Conservation (phyloP, 345 rosid species). For the Acer yangbiense region DNA sequence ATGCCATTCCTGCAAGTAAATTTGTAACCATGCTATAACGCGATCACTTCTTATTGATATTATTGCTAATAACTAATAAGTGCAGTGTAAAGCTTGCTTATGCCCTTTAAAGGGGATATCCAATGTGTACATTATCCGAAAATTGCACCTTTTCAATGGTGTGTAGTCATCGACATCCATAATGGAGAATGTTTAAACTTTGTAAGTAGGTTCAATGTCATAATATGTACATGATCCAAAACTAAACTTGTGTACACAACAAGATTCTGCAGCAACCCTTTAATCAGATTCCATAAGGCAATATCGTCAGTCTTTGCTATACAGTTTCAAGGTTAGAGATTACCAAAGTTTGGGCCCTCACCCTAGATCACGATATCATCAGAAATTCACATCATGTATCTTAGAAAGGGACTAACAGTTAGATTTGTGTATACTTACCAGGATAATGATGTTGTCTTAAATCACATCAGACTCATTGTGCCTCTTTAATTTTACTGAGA, state of each 20-base stretch:
- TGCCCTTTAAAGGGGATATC: too few relatives aligned
- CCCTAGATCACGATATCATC: conserved; percentile 16
- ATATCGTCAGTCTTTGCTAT: conserved; percentile 16
- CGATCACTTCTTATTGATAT: too few relatives aligned
- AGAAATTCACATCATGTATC: neutral
- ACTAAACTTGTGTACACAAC: conserved; percentile 11
- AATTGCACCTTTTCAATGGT: too few relatives aligned
- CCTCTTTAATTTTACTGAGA: neutral
- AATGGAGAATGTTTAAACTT: neutral
- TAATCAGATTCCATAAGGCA: neutral
- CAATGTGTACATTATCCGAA: too few relatives aligned
- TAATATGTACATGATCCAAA: conserved; percentile 4
- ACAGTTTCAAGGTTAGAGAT: conserved; percentile 27
- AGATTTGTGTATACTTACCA: conserved; percentile 17
- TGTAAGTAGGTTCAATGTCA: neutral
- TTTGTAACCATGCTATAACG: too few relatives aligned
- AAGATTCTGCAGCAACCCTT: neutral
- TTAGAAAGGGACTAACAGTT: neutral
- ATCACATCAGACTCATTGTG: conserved; percentile 2
- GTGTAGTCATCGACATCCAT: too few relatives aligned
- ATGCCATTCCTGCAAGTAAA: too few relatives aligned
- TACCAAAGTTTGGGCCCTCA: conserved; percentile 5
- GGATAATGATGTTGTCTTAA: neutral
- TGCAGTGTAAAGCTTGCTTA: too few relatives aligned
- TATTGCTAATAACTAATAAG: too few relatives aligned